Evolutionary conservation across 371 early-diverging fungal species (phyloP).

Genomic region (Coemansia sp.): DNA sequence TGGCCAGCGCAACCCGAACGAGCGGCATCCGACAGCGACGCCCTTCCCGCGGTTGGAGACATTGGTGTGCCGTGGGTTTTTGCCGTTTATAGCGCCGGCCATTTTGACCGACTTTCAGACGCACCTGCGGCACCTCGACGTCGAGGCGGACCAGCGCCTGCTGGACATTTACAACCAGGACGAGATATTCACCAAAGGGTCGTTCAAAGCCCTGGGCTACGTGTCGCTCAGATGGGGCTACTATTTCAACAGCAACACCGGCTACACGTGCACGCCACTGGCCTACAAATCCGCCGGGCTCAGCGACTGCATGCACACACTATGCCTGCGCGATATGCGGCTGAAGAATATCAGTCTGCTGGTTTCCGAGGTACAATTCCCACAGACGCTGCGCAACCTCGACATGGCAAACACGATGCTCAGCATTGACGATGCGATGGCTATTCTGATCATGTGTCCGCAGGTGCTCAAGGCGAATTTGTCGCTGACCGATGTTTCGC

Average conservation of each 20-base stretch:
- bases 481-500: neutral
- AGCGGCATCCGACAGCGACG: neutral
- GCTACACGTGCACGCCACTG: neutral
- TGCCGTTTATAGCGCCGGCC: neutral
- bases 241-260: neutral
- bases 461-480: neutral
- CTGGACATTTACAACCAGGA: neutral
- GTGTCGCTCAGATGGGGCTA: neutral
- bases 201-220: neutral
- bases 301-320: neutral
- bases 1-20: neutral
- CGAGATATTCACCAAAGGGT: neutral
- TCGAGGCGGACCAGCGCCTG: neutral
- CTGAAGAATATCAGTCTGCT: neutral
- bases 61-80: neutral
- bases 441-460: neutral
- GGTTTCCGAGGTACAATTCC: neutral
- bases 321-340: neutral
- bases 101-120: neutral
- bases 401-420: neutral
- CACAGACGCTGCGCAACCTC: neutral
- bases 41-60: slow-evolving; percentile 3
- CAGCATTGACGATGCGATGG: slow-evolving; percentile 1
- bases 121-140: neutral
- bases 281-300: neutral